Evolutionary conservation across 2,329 filamentous ascomycete species (phyloP), one percentile per base, ranked within the genome.

Genomic region (Monosporascus sp.): DNA sequence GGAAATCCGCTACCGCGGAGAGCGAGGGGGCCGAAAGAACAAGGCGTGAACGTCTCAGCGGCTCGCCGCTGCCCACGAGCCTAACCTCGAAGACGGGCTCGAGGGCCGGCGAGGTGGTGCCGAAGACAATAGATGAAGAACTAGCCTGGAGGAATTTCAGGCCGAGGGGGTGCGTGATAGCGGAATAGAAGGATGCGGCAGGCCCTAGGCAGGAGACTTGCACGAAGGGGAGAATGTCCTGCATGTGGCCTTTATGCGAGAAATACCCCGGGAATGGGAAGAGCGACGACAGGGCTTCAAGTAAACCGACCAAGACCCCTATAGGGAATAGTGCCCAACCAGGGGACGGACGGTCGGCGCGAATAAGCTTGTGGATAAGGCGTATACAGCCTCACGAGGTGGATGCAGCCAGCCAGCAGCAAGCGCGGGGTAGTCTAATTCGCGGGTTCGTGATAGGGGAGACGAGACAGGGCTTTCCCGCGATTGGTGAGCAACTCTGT

Each of bases 171-270:
- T 93, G 89, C 7, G 90, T 79, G 59, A 91, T 79, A 57, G 88
- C 82, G 22, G 91, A 82, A 71, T 91, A 96, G 75, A 95, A 96
- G 7, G 90, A 94, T 49, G 87, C 84, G 3, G 91, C 88, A 37
- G 86, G 84, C 52, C 90, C 83, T 51, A 96, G 82, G 70, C 92
- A 86, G 56, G 85, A 86, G 65, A 96, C 91, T 66, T 82, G 76
- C 60, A 84, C 65, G 58, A 76, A 76, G 48, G 81, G 79, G 58
- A 78, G 65, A 68, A 74, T 74, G 22, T 46, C 53, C 61, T 63
- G 63, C 65, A 67, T 68, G 55, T 22, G 20, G 24, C 5, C 24
- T 22, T 35, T 35, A 35, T 35, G 31, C 11, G 31, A 35, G 31
- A 35, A 35, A 35, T 35, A 35, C 11, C 31, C 31, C 11, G 31